Percentiles rank a stretch among this genome's conserved stretches.
Conservation (phyloP, 495 filamentous ascomycete genomes). For the Jackrogersella multiformis region DNA sequence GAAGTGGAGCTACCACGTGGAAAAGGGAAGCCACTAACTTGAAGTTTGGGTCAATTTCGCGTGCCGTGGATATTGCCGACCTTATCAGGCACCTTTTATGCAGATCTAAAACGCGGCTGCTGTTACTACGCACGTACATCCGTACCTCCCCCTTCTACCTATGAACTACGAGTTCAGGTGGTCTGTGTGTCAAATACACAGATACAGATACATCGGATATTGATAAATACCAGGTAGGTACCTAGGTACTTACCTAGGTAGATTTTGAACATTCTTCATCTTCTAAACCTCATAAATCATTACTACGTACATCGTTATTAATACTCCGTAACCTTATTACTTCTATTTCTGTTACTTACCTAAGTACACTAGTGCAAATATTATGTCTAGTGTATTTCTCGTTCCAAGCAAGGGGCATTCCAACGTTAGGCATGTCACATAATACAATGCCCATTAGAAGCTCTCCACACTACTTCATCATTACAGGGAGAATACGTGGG, state of each 20-base stretch:
- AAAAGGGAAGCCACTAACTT: slow-evolving; percentile 38
- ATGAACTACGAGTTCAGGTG: background rate
- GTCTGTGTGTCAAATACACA: background rate
- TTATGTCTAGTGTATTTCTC: no score
- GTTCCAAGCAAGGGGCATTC: background rate
- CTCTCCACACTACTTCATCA: no score
- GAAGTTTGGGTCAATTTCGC: slow-evolving; percentile 38
- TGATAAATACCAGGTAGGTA: no score
- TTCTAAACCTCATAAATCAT: background rate
- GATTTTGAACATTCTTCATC: background rate
- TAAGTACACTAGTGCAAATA: no score
- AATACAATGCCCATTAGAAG: no score
- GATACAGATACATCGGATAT: background rate
- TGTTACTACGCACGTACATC: slow-evolving; percentile 6
- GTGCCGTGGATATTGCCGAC: slow-evolving; percentile 41
- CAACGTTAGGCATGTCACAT: background rate
- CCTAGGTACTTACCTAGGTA: no score
- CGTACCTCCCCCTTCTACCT: background rate
- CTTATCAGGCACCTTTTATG: slow-evolving; percentile 38
- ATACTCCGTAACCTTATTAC: slow-evolving; percentile 5
- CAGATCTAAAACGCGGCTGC: slow-evolving; percentile 42
- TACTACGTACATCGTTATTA: slow-evolving; percentile 5
- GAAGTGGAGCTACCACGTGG: slow-evolving; percentile 40
- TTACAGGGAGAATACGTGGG: background rate
- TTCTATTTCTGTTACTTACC: no score